phyloP scores from a whole-genome alignment of 164 flowering plant species.

The Berberis thunbergii region DNA sequence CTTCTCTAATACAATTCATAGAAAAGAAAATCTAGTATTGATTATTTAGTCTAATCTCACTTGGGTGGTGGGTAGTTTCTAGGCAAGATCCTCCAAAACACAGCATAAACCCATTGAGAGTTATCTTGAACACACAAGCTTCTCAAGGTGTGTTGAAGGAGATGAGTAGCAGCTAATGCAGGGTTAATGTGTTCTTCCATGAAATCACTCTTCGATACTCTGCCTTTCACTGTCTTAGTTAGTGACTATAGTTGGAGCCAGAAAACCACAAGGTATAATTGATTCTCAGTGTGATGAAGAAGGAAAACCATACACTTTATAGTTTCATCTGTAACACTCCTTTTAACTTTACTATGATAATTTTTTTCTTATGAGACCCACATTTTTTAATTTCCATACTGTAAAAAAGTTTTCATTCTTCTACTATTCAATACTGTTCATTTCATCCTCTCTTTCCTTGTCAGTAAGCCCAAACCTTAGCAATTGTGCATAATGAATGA shows the following conservation, averaged over 20 bases:
- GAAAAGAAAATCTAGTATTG: background rate
- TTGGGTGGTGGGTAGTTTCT: conserved; percentile 97
- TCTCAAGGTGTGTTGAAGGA: conserved; percentile 90
- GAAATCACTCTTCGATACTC: background rate
- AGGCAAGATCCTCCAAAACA: conserved; percentile 96
- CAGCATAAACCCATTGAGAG: conserved; percentile 97
- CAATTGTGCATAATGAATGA: no score
- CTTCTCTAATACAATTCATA: background rate
- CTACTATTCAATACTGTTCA: background rate
- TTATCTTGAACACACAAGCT: conserved; percentile 77
- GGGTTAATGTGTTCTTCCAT: background rate
- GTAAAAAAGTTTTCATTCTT: background rate
- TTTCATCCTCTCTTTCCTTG: no score
- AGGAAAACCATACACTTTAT: background rate
- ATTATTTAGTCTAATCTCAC: conserved; percentile 28
- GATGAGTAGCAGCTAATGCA: conserved; percentile 40
- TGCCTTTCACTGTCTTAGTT: background rate
- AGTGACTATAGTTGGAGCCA: no score
- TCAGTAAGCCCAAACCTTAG: no score
- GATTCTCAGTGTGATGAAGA: background rate
- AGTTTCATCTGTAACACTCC: background rate
- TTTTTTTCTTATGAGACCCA: background rate
- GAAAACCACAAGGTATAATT: no score
- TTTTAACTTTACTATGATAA: background rate
- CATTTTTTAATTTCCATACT: background rate